These are phyloP conservation scores for Mesembryanthemum crystallinum DNA, from an alignment of 148 eudicot species.

Conservation along the genomic window DNA sequence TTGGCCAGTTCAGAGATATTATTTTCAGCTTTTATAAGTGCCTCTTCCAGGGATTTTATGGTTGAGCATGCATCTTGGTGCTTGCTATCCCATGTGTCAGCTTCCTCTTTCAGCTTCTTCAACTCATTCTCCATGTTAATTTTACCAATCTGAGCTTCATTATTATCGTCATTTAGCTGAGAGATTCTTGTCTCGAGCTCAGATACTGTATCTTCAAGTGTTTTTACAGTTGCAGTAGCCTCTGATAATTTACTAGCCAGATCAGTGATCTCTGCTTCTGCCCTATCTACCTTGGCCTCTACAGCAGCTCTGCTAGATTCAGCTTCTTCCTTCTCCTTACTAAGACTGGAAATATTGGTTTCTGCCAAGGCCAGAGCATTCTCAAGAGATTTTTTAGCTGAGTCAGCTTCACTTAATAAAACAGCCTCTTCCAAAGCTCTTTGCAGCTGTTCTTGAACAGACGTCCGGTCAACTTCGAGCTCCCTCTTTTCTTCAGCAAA, in stretches of 20 bases:
- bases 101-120: constrained; percentile 63
- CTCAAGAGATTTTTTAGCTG: constrained; percentile 50
- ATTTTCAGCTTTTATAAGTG: constrained; percentile 49
- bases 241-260: constrained; percentile 49
- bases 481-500: constrained; percentile 64
- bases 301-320: constrained; percentile 42
- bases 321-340: constrained; percentile 64
- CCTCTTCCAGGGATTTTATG: constrained; percentile 54
- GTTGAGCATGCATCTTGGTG: constrained; percentile 49
- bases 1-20: constrained; percentile 44
- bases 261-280: constrained; percentile 49
- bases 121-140: constrained; percentile 50
- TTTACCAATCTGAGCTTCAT: constrained; percentile 42
- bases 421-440: constrained; percentile 48
- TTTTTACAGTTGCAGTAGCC: constrained; percentile 51
- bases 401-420: constrained; percentile 46
- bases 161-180: constrained; percentile 57
- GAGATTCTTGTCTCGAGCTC: constrained; percentile 49
- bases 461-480: constrained; percentile 45
- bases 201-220: constrained; percentile 67
- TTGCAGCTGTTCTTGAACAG: constrained; percentile 46
- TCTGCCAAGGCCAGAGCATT: constrained; percentile 61
- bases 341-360: constrained; percentile 41
- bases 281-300: constrained; percentile 59
- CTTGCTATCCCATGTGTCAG: constrained; percentile 45